phyloP scores from a whole-genome alignment of 75 land plant genomes.

The Picea glauca region DNA sequence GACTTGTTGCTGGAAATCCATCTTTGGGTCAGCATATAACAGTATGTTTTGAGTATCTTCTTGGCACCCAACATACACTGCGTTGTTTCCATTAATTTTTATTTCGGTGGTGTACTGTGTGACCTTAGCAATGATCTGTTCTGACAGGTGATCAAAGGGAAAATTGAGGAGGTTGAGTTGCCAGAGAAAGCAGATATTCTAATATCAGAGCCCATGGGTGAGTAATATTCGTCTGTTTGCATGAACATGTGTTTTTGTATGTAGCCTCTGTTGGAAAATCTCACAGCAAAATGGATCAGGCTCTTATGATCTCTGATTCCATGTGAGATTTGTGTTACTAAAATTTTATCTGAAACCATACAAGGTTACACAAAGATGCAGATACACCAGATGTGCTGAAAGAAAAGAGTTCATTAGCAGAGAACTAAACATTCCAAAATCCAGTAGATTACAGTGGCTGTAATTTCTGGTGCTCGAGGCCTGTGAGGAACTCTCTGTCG shows the following conservation, averaged over 20 bases:
- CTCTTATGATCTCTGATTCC: too few species aligned
- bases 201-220: slow-evolving; percentile 99
- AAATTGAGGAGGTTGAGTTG: slow-evolving; percentile 92
- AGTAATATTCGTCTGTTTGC: slow-evolving; percentile 12
- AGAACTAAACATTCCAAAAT: too few species aligned
- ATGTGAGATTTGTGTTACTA: too few species aligned
- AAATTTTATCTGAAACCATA: too few species aligned
- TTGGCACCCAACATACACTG: background rate
- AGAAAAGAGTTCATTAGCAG: too few species aligned
- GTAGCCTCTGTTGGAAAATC: too few species aligned
- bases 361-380: too few species aligned
- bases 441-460: too few species aligned
- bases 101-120: background rate
- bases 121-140: background rate
- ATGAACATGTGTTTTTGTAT: background rate
- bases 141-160: slow-evolving; percentile 81
- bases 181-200: slow-evolving; percentile 98
- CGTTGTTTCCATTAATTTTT: background rate
- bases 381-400: too few species aligned
- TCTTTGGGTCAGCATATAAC: slow-evolving; percentile 64
- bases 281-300: too few species aligned
- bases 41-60: slow-evolving; percentile 23
- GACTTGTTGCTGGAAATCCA: slow-evolving; percentile 85
- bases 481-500: too few species aligned
- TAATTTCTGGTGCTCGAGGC: too few species aligned